Conservation (phyloP, 176 grass and related monocot genomes). For the Phoenix roebelenii region DNA sequence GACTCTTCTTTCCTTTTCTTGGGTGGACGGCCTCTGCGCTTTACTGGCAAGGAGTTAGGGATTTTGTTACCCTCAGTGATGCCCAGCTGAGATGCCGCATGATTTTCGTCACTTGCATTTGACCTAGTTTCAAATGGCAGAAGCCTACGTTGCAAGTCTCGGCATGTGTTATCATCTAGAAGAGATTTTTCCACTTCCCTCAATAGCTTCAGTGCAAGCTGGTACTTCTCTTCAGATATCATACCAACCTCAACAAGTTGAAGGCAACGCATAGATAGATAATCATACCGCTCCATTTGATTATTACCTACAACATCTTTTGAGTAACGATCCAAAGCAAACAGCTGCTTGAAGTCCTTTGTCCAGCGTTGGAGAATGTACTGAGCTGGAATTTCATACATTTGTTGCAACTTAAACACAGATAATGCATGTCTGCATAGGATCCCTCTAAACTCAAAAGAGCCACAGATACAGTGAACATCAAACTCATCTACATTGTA, state of each 20-base stretch:
- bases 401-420: conserved; percentile 56
- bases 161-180: conserved; percentile 57
- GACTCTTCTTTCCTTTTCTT: conserved; percentile 67
- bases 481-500: conserved; percentile 39
- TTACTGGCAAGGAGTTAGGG: conserved; percentile 27
- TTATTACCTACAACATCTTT: conserved; percentile 38
- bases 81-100: conserved; percentile 25
- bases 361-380: conserved; percentile 63
- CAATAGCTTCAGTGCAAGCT: conserved; percentile 41
- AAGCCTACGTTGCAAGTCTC: conserved; percentile 54
- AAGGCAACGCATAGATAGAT: conserved; percentile 56
- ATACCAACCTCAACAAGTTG: conserved; percentile 57
- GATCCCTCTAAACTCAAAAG: conserved; percentile 54
- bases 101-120: conserved; percentile 35
- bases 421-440: conserved; percentile 57
- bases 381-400: conserved; percentile 43
- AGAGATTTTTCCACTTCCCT: conserved; percentile 41
- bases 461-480: conserved; percentile 54
- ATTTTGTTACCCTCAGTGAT: conserved; percentile 32
- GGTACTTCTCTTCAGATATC: conserved; percentile 54
- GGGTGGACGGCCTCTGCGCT: conserved; percentile 63
- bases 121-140: conserved; percentile 27
- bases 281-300: conserved; percentile 54
- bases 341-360: conserved; percentile 43
- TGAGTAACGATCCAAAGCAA: conserved; percentile 32